Percentiles rank a stretch among this genome's conserved stretches.
Conservation (phyloP, 2,329 filamentous ascomycete genomes). For the Xylaria multiplex region DNA sequence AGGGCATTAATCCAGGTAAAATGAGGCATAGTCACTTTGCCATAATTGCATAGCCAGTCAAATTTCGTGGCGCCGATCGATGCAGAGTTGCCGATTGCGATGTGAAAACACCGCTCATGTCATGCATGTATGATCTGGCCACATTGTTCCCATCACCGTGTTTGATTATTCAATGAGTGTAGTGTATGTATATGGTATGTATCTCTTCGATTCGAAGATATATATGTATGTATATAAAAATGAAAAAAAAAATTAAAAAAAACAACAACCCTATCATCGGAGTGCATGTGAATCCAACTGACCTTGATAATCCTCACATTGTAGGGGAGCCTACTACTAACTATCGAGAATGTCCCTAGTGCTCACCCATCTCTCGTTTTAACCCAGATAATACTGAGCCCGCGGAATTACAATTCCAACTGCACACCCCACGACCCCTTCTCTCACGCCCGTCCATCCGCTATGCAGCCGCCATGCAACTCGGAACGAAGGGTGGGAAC, state of each 20-base stretch:
- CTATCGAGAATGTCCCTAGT: constrained; percentile 2
- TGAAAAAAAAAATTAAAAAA: not conserved
- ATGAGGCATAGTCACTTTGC: constrained; percentile 3
- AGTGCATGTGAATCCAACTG: constrained; percentile 19
- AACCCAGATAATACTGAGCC: constrained; percentile 7
- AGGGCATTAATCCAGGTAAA: constrained; percentile 6
- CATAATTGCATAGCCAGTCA: constrained; percentile 16
- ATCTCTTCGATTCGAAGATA: not conserved
- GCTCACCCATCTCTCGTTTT: not conserved
- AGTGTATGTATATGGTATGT: not conserved
- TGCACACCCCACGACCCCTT: constrained; percentile 6
- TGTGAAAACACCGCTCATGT: constrained; percentile 7
- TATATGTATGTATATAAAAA: too few species aligned
- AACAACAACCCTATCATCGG: not conserved
- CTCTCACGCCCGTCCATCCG: constrained; percentile 16
- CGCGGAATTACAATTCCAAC: constrained; percentile 23
- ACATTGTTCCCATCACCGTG: constrained; percentile 9
- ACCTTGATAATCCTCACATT: constrained; percentile 25
- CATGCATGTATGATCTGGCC: constrained; percentile 19
- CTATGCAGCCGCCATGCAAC: constrained; percentile 37
- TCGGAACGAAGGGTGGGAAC: constrained; percentile 28
- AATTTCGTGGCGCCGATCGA: constrained; percentile 9
- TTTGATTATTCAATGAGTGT: not conserved
- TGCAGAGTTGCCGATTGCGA: constrained; percentile 3
- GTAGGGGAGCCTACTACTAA: constrained; percentile 17